phyloP scores from a whole-genome alignment of 441 rosid species.

The Erysimum pusillum region DNA sequence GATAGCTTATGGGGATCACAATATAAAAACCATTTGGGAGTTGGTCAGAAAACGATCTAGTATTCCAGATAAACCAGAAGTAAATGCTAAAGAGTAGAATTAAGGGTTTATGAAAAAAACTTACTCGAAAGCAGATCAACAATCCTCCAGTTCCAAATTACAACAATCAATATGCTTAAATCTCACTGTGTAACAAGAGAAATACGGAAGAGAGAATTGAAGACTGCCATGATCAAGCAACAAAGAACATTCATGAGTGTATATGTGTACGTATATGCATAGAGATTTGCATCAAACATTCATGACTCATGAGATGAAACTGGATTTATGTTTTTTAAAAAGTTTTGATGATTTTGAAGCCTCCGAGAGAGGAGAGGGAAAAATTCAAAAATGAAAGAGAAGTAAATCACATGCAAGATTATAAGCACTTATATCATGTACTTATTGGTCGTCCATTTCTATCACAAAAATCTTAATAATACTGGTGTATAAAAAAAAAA shows the following conservation, averaged over 20 bases:
- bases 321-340: neutral
- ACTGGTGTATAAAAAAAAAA: too few species aligned
- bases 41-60: too few species aligned
- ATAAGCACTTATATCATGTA: neutral
- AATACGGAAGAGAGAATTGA: slow-evolving; percentile 7
- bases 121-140: slow-evolving; percentile 61
- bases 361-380: slow-evolving; percentile 5
- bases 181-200: slow-evolving; percentile 3
- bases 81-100: too few species aligned
- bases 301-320: neutral
- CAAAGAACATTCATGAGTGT: neutral
- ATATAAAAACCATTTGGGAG: too few species aligned
- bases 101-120: slow-evolving; percentile 2
- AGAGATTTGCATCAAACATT: neutral
- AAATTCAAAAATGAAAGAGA: neutral
- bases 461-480: too few species aligned
- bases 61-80: too few species aligned
- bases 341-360: neutral
- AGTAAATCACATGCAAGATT: neutral
- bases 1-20: too few species aligned
- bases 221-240: slow-evolving; percentile 10
- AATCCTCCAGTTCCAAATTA: slow-evolving; percentile 50
- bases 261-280: neutral
- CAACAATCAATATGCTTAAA: slow-evolving; percentile 2
- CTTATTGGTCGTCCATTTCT: too few species aligned